Conservation (phyloP, 2,329 filamentous ascomycete species). For the Aspergillus persii region DNA sequence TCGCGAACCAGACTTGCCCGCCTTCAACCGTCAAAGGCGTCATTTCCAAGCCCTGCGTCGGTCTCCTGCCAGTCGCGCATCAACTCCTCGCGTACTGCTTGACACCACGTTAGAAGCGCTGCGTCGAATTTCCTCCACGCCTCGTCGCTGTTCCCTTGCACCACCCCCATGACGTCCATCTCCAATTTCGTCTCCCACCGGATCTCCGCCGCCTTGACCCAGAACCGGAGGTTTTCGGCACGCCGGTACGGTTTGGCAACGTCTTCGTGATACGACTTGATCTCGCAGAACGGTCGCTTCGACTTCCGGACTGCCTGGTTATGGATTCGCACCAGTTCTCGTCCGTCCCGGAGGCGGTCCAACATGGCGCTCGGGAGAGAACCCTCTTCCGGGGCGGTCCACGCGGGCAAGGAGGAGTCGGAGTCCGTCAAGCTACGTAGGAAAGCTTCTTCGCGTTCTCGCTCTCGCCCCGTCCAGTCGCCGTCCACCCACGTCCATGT, state of each 20-base stretch:
- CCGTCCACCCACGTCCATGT: conserved; percentile 78
- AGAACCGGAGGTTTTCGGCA: conserved; percentile 91
- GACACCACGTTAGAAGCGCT: conserved; percentile 80
- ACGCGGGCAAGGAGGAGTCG: conserved; percentile 62
- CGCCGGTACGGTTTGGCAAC: conserved; percentile 91
- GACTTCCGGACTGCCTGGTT: conserved; percentile 85
- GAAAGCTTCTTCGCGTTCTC: conserved; percentile 78
- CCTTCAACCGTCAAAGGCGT: conserved; percentile 13
- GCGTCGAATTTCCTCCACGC: conserved; percentile 80
- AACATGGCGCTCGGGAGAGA: conserved; percentile 65
- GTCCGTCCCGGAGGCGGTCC: conserved; percentile 69
- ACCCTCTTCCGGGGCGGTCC: conserved; percentile 57
- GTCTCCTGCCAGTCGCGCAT: conserved; percentile 63
- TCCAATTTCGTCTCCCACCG: conserved; percentile 85
- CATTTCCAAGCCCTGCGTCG: conserved; percentile 19
- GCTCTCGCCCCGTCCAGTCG: conserved; percentile 73
- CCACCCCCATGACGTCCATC: conserved; percentile 82
- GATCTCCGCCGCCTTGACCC: conserved; percentile 92
- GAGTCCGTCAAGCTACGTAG: conserved; percentile 67
- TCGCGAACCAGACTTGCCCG: conserved; percentile 6
- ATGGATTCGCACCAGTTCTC: conserved; percentile 80
- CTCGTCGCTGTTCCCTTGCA: conserved; percentile 65
- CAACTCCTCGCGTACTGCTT: conserved; percentile 78
- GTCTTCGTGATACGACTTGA: conserved; percentile 86
- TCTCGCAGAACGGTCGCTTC: conserved; percentile 80